These are phyloP conservation scores for Chlamydomonas schloesseri DNA, from an alignment of 139 green algal genomes.

Conservation along the genomic window DNA sequence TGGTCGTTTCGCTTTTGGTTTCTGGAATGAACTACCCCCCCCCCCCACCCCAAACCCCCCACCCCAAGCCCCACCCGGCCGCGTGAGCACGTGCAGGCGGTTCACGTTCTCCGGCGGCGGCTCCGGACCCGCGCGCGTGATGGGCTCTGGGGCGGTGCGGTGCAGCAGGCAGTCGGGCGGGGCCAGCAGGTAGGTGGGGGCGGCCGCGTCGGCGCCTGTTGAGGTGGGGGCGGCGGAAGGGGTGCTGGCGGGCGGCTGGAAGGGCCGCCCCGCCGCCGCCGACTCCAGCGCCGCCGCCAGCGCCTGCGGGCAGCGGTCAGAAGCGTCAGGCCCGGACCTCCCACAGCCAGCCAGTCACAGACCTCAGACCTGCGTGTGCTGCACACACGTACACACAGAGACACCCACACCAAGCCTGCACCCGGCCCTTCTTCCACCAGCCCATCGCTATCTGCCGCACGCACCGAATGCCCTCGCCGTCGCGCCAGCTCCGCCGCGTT, in stretches of 20 bases:
- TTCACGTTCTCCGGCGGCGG: conserved; percentile 88
- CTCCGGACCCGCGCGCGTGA: conserved; percentile 45
- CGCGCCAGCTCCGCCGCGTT: conserved; percentile 57
- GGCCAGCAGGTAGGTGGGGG: conserved; percentile 69
- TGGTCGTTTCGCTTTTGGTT: too few relatives aligned
- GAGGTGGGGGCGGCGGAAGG: background rate
- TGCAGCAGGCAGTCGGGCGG: conserved; percentile 78
- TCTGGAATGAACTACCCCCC: too few relatives aligned
- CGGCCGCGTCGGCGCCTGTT: background rate
- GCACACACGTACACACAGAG: too few relatives aligned
- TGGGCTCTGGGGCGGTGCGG: conserved; percentile 73
- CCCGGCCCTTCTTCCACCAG: background rate
- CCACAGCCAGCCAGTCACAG: too few relatives aligned
- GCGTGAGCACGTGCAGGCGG: conserved; percentile 79
- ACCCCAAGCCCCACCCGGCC: conserved; percentile 31
- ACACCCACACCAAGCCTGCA: too few relatives aligned
- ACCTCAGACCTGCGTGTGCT: too few relatives aligned
- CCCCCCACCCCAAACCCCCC: too few relatives aligned
- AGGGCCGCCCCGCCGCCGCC: background rate
- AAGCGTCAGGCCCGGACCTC: too few relatives aligned
- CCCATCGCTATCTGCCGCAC: background rate
- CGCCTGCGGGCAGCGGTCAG: background rate
- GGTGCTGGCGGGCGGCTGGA: background rate
- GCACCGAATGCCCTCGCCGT: conserved; percentile 49
- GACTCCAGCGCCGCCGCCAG: conserved; percentile 24